Percentiles rank a stretch among this genome's conserved stretches.
Evolutionary conservation across 345 rosid species (phyloP).

Genomic region (Brassica cretica): DNA sequence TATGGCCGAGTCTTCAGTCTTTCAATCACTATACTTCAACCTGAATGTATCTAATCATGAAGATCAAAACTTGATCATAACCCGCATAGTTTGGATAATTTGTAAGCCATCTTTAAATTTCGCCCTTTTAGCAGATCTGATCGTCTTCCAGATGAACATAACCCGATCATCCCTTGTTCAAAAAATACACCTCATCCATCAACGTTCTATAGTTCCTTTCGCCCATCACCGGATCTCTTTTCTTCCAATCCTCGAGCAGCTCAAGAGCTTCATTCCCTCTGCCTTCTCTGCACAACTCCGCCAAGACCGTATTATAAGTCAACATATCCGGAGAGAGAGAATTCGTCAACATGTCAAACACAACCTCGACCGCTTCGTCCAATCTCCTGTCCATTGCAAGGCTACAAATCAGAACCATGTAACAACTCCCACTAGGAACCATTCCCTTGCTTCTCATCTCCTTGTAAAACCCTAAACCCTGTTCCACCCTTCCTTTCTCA

Average conservation of each 20-base stretch:
- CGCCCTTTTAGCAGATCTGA: neutral
- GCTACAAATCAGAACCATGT: slow-evolving; percentile 77
- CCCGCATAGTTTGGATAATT: neutral
- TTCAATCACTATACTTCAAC: slow-evolving; percentile 2
- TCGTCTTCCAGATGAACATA: neutral
- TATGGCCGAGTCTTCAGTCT: neutral
- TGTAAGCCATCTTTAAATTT: neutral
- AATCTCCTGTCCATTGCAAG: slow-evolving; percentile 60
- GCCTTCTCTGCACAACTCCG: slow-evolving; percentile 70
- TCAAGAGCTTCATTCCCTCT: slow-evolving; percentile 66
- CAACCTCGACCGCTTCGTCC: slow-evolving; percentile 52
- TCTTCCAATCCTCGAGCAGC: slow-evolving; percentile 75
- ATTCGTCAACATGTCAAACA: slow-evolving; percentile 69
- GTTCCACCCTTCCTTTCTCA: slow-evolving; percentile 66
- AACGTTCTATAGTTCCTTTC: slow-evolving; percentile 58
- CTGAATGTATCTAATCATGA: neutral
- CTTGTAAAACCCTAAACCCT: slow-evolving; percentile 74
- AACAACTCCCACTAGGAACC: slow-evolving; percentile 63
- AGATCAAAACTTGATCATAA: slow-evolving; percentile 16
- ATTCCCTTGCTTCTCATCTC: slow-evolving; percentile 70
- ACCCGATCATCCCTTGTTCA: slow-evolving; percentile 41
- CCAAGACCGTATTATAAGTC: slow-evolving; percentile 81
- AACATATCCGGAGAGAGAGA: slow-evolving; percentile 65
- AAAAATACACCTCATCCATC: slow-evolving; percentile 56
- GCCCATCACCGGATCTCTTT: slow-evolving; percentile 66